These are phyloP conservation scores for Aureobasidium sp. DNA, from an alignment of 2,329 filamentous ascomycete species.

Conservation along the genomic window DNA sequence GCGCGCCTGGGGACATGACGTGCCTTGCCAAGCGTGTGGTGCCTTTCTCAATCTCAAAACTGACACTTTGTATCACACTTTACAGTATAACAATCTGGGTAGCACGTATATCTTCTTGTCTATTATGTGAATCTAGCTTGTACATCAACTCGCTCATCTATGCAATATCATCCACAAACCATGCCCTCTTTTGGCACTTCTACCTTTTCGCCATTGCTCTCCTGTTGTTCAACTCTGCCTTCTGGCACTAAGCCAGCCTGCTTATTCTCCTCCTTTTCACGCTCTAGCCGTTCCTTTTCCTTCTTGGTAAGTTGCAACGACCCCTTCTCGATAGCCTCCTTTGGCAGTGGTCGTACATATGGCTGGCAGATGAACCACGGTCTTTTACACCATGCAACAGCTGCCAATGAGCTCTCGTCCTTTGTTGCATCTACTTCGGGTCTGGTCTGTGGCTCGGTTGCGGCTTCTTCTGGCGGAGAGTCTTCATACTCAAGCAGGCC, in stretches of 20 bases:
- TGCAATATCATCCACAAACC: constrained; percentile 11
- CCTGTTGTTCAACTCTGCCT: constrained; percentile 20
- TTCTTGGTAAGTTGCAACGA: constrained; percentile 69
- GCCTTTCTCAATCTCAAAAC: neutral
- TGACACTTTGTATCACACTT: neutral
- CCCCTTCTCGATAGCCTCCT: constrained; percentile 77
- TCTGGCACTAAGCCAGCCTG: constrained; percentile 21
- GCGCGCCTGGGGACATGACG: neutral
- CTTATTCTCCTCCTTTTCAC: constrained; percentile 26
- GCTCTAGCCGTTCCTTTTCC: constrained; percentile 30
- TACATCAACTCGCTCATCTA: neutral
- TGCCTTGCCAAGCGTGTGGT: neutral
- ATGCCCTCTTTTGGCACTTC: constrained; percentile 17
- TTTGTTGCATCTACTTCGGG: constrained; percentile 19
- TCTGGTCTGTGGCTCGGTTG: constrained; percentile 15
- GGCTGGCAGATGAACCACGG: constrained; percentile 91
- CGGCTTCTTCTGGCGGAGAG: neutral
- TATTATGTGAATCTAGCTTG: neutral
- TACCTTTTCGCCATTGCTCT: constrained; percentile 13
- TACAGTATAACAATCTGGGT: neutral
- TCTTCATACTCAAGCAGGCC: constrained; percentile 58
- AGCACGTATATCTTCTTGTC: no score
- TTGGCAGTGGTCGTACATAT: constrained; percentile 75
- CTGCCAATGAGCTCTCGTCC: constrained; percentile 40
- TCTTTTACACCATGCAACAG: constrained; percentile 64